Base-by-base conservation (phyloP, 352 stramenopile species). In the Globisporangium apiculatum region DNA sequence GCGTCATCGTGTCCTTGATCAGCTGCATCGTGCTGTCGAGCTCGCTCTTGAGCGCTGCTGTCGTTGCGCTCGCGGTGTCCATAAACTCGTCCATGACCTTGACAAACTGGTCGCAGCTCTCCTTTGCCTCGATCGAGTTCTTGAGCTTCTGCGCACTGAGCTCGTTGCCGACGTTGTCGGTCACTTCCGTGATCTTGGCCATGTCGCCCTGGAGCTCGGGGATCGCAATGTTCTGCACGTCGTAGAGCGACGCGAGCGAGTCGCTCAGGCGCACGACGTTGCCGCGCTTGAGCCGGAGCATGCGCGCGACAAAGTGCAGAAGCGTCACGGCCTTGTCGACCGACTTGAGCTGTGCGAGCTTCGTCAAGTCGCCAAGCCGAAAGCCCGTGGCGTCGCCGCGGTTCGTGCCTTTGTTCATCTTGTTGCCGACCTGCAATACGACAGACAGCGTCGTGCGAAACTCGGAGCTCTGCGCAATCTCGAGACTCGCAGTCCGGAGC, bases 381-480 rank as follows among this genome's bases (percentile, higher is more conserved):
- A 94, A 94, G 0, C 82, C 83, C 18, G 87, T 87, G n/a, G 83
- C 83, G 36, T 68, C 67, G n/a, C 75, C 81, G 7, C 78, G 69
- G 50, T 74, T 68, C 12, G 76, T 92, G n/a, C 71, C 76, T 8
- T 86, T 67, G 61, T 95, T 95, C 75, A 95, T 89, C 51, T 89
- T 87, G 65, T 95, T 95, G 0, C 86, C 86, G 24, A 95, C 74
- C 45, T 91, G 80, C 2, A 95, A 61, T 5, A 95, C 72, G 8
- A 89, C 64, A 12, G 84, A 53, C 10, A 95, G 54, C 45, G 91
- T 71, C 7, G 62, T 79, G 57, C 83, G 85, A 31, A 96, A 77
- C 53, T 92, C 86, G 12, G 58, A 55, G 38, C 81, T 93, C 15
- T 87, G 65, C 0, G 68, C 55, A 45, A 93, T 73, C 49, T 91